phyloP scores from a whole-genome alignment of 306 rosid genomes.

The Glycyrrhiza uralensis region DNA sequence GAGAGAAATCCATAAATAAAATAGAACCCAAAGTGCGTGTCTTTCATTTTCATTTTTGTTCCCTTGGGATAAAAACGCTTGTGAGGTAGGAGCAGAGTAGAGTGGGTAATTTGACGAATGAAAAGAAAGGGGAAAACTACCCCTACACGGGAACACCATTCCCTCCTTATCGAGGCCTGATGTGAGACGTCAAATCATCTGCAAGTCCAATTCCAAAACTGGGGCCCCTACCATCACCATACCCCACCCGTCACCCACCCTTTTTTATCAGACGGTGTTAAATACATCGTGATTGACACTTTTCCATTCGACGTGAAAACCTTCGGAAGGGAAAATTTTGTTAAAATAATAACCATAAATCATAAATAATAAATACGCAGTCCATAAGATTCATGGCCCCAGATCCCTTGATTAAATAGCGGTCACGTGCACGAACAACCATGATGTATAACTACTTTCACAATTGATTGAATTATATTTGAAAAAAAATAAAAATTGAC shows the following conservation, averaged over 20 bases:
- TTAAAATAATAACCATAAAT: background rate
- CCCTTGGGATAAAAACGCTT: background rate
- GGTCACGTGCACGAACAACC: slow-evolving; percentile 81
- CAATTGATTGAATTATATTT: slow-evolving; percentile 32
- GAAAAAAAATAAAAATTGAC: slow-evolving; percentile 16
- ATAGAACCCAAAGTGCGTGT: background rate
- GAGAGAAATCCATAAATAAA: background rate
- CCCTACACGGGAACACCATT: slow-evolving; percentile 20
- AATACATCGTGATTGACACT: slow-evolving; percentile 41
- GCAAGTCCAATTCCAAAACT: slow-evolving; percentile 25
- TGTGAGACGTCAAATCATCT: slow-evolving; percentile 53
- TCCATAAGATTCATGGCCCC: slow-evolving; percentile 49
- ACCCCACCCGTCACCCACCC: background rate
- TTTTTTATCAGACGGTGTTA: slow-evolving; percentile 45
- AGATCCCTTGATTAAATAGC: slow-evolving; percentile 66
- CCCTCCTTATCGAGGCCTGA: slow-evolving; percentile 9
- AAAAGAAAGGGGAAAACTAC: background rate
- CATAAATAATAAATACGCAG: slow-evolving; percentile 21
- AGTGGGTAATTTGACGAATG: slow-evolving; percentile 9
- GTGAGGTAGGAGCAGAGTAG: background rate
- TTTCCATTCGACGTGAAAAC: slow-evolving; percentile 26
- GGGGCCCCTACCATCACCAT: slow-evolving; percentile 39
- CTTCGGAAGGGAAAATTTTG: background rate
- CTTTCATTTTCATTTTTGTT: slow-evolving; percentile 23
- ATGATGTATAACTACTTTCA: slow-evolving; percentile 33